Evolutionary conservation across 2,329 filamentous ascomycete genomes (phyloP).

Genomic region (Trichoderma breve): DNA sequence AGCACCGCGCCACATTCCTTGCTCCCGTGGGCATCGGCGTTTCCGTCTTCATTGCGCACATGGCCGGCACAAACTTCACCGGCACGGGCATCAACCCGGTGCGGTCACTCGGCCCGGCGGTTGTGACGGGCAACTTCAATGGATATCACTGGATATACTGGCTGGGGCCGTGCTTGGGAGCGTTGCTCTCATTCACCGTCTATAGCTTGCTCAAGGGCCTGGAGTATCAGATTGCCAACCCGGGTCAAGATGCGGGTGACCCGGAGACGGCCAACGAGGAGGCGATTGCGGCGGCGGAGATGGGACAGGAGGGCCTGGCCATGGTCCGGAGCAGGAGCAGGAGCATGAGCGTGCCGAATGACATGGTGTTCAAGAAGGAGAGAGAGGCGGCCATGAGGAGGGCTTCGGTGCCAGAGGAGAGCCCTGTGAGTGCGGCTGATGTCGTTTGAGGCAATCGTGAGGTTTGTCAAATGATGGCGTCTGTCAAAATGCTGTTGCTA

Average conservation of each 20-base stretch:
- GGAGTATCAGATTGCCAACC: slow-evolving; percentile 52
- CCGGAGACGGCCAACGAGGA: slow-evolving; percentile 8
- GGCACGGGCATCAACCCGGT: slow-evolving; percentile 51
- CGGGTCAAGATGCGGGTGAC: slow-evolving; percentile 43
- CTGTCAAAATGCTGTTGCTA: neutral
- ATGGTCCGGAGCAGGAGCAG: slow-evolving; percentile 8
- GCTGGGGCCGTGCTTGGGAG: slow-evolving; percentile 52
- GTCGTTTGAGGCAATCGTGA: slow-evolving; percentile 3
- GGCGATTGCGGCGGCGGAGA: neutral
- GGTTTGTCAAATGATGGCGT: neutral
- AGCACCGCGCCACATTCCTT: slow-evolving; percentile 69
- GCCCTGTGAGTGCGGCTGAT: neutral
- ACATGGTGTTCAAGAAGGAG: neutral
- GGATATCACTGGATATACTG: slow-evolving; percentile 56
- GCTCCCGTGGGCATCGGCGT: slow-evolving; percentile 72
- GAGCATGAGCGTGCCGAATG: neutral
- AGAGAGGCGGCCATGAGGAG: neutral
- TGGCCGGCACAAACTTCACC: slow-evolving; percentile 46
- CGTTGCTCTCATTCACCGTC: slow-evolving; percentile 47
- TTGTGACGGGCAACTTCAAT: slow-evolving; percentile 40
- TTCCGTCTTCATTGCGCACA: slow-evolving; percentile 61
- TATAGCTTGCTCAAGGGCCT: slow-evolving; percentile 52
- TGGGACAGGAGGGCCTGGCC: neutral
- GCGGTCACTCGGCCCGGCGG: slow-evolving; percentile 49
- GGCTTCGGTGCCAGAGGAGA: neutral